Conservation (phyloP, 2,329 filamentous ascomycete genomes). For the Neonectria punicea region DNA sequence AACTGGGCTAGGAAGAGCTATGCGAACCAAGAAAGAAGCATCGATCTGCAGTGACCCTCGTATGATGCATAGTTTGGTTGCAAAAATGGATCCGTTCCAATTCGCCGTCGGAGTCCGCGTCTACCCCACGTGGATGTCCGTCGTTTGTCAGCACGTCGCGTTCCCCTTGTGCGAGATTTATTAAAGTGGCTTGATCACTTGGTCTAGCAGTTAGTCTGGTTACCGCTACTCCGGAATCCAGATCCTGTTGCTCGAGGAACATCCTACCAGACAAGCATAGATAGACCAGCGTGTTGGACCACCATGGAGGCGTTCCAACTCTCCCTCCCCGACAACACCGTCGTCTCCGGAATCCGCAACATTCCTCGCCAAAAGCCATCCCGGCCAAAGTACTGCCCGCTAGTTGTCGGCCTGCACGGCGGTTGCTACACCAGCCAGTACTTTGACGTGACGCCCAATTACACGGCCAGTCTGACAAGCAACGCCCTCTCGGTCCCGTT, state of each 20-base stretch:
- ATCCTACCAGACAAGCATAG: background rate
- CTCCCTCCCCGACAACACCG: conserved; percentile 20
- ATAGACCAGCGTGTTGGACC: background rate
- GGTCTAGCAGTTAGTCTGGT: background rate
- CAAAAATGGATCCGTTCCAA: conserved; percentile 13
- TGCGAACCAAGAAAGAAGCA: background rate
- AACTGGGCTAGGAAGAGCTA: conserved; percentile 3
- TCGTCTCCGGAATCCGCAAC: conserved; percentile 29
- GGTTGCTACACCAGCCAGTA: conserved; percentile 35
- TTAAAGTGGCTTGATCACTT: background rate
- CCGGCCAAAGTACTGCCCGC: conserved; percentile 24
- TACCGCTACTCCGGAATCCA: background rate
- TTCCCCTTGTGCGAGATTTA: background rate
- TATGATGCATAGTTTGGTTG: background rate
- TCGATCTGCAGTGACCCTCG: background rate
- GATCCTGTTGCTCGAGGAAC: background rate
- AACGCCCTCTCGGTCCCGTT: conserved; percentile 31
- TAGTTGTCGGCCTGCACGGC: conserved; percentile 36
- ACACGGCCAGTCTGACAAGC: conserved; percentile 28
- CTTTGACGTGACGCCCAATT: conserved; percentile 32
- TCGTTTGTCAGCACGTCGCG: conserved; percentile 17
- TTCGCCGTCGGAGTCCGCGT: background rate
- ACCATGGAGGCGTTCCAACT: conserved; percentile 31
- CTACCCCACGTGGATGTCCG: background rate
- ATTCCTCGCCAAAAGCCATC: conserved; percentile 21